Base-by-base conservation (phyloP, 2,329 filamentous ascomycete species). In the Trichoderma endophyticum region DNA sequence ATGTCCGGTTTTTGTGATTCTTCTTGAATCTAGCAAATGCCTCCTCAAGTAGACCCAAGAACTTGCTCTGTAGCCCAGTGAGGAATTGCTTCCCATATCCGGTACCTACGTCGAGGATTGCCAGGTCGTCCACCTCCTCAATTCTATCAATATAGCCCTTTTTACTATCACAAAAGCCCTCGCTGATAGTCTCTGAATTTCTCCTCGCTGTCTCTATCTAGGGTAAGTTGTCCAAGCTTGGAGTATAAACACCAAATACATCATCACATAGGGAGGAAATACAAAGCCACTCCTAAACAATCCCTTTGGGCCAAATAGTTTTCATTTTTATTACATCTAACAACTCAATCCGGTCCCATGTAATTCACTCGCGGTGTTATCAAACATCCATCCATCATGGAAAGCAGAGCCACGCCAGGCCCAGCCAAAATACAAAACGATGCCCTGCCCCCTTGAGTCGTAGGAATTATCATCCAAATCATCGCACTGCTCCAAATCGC, bases 401-500 rank as follows among this genome's bases (percentile, higher is more conserved):
- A 61, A 61, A 70, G 54, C 28, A 51, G 39, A 54, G 28, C 56
- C 56, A 70, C n/a, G 39, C 67, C n/a, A 66, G 30, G 30, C 39
- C n/a, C 32, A 54, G 28, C 30, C 9, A 32, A 66, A 34, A 56
- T 34, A 56, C 21, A 56, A 39, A 69, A 51, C 57, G 30, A 62
- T 62, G 67, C 67, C 66, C 36, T 36, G 67, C 56, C 57, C 48
- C 43, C 26, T 59, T 28, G 28, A 60, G 59, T 72, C 66, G 43
- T 66, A 48, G 57, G 59, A 70, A 61, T 70, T 62, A 48, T 72
- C 43, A 70, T 70, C 71, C 65, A 65, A 54, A 70, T 70, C 60
- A 74, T 66, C 60, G 72, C 60, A 3, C 43, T 68, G 63, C 48
- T 65, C 54, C 61, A 54, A 63, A 57, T 30, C 43, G 28, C 39